Evolutionary conservation across 345 rosid genomes (phyloP), one percentile per base, ranked within the genome.

Genomic region (Eucalyptus paniculata): DNA sequence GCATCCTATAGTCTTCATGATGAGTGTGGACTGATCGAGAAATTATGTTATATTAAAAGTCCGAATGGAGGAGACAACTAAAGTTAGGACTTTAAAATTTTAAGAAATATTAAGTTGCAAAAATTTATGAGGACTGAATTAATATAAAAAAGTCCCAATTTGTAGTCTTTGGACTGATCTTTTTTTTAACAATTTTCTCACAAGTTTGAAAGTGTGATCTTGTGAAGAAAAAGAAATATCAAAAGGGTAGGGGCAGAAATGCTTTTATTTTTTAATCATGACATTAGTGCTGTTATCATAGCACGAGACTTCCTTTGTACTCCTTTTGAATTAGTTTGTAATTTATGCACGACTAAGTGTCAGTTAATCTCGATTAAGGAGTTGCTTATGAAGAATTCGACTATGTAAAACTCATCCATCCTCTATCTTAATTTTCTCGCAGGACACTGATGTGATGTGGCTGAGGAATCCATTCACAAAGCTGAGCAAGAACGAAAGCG

Each of bases 401-500:
- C 82, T 34, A 10, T 37, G 45, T 37, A 72, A 72, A 37, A 24
- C 83, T 77, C 83, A 37, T 77, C 83, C 28, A 77, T 77, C 83
- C 45, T 6, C 47, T 3, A 37, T 77, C 83, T 17, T 2, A 34
- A 51, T 15, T 30, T 37, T 89, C 19, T 72, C 49, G 60, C 92
- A 97, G 99, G 99, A 97, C 83, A 91, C 95, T 11, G 98, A 97
- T 30, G 93, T 96, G 21, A 45, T 96, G 94, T 97, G 99, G 98
- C 90, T 97, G 24, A 93, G 97, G 92, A 94, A 91, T 81, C 99
- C 99, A 10, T 92, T 95, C 60, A 14, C 69, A 6, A 87, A 86
- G 87, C 90, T 95, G 86, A 93, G 91, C 89, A 44, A 45, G 72
- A 92, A 92, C 24, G 93, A 44, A 80, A 92, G 86, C 60, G 88